A percentile compares a stretch with the other conserved stretches of the same genome.
Evolutionary conservation across 2,329 filamentous ascomycete species (phyloP).

Genomic region (Huntiella abstrusa): DNA sequence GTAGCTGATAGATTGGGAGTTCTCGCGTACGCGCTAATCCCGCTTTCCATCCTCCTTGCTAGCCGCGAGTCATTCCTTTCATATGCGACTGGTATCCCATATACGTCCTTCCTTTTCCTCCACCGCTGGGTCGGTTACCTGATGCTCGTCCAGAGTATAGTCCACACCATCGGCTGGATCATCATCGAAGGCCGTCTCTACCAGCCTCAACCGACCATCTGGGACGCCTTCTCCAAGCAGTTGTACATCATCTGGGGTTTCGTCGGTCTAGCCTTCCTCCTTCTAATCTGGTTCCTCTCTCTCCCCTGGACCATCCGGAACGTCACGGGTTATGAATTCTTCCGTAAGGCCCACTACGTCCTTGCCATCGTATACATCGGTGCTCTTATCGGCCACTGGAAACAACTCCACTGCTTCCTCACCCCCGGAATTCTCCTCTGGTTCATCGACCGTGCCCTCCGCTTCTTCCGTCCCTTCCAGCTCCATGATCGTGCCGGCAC

Average conservation of each 20-base stretch:
- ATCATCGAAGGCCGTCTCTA: constrained; percentile 48
- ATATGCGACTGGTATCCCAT: constrained; percentile 51
- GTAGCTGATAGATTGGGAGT: constrained; percentile 52
- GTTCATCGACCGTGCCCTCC: constrained; percentile 41
- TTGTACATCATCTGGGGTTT: constrained; percentile 56
- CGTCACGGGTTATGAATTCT: constrained; percentile 57
- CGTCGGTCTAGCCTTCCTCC: constrained; percentile 45
- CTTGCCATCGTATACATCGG: constrained; percentile 57
- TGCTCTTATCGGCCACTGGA: constrained; percentile 60
- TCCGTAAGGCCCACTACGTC: constrained; percentile 55
- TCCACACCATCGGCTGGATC: constrained; percentile 56
- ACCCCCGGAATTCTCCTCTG: constrained; percentile 46
- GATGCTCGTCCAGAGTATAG: constrained; percentile 45
- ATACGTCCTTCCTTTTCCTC: constrained; percentile 60
- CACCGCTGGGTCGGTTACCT: constrained; percentile 60
- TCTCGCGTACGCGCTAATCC: constrained; percentile 55
- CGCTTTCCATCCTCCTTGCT: constrained; percentile 47
- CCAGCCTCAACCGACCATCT: constrained; percentile 47
- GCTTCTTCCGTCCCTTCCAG: constrained; percentile 37
- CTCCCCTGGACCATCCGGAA: constrained; percentile 34
- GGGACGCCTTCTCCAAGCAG: constrained; percentile 37
- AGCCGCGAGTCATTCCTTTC: constrained; percentile 52
- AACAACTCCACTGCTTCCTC: constrained; percentile 47
- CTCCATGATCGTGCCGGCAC: constrained; percentile 35
- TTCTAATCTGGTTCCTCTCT: constrained; percentile 41